Evolutionary conservation across 192 early-diverging fungal species (phyloP).

Genomic region (Coemansia sp.): DNA sequence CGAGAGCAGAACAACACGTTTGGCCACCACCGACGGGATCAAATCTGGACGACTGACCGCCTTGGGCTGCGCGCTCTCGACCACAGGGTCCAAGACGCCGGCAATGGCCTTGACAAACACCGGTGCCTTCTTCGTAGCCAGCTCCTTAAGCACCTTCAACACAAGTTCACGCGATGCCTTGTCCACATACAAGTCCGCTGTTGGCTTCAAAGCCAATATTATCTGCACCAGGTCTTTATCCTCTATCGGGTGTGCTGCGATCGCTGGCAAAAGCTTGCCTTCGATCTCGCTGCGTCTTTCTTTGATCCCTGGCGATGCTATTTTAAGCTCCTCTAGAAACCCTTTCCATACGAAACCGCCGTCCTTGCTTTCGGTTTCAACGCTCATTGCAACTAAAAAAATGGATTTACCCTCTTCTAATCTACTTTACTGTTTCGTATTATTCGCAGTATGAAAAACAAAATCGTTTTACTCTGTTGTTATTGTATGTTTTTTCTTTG

Average conservation of each 20-base stretch:
- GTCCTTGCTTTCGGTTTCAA: neutral
- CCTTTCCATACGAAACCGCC: constrained; percentile 58
- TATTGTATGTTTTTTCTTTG: no score
- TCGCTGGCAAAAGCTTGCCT: constrained; percentile 37
- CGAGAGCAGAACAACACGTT: constrained; percentile 63
- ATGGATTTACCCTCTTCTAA: neutral
- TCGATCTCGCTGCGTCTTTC: constrained; percentile 56
- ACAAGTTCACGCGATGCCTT: constrained; percentile 62
- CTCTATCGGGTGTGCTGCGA: constrained; percentile 29
- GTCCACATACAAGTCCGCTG: constrained; percentile 70
- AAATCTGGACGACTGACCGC: constrained; percentile 30
- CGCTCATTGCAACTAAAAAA: constrained; percentile 10
- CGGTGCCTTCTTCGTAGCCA: constrained; percentile 59
- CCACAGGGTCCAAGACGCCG: constrained; percentile 40
- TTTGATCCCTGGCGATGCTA: constrained; percentile 58
- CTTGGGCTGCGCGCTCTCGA: constrained; percentile 51
- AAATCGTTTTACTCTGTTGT: no score
- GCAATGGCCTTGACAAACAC: constrained; percentile 61
- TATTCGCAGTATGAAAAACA: no score
- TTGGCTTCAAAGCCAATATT: constrained; percentile 58
- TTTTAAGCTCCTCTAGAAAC: constrained; percentile 55
- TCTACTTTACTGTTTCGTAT: no score
- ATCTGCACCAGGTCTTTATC: constrained; percentile 43
- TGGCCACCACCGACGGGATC: constrained; percentile 55
- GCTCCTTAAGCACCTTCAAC: constrained; percentile 58